Percentiles rank a stretch among this genome's conserved stretches.
Evolutionary conservation across 495 filamentous ascomycete species (phyloP).

Genomic region (Schizothecium vesticola): DNA sequence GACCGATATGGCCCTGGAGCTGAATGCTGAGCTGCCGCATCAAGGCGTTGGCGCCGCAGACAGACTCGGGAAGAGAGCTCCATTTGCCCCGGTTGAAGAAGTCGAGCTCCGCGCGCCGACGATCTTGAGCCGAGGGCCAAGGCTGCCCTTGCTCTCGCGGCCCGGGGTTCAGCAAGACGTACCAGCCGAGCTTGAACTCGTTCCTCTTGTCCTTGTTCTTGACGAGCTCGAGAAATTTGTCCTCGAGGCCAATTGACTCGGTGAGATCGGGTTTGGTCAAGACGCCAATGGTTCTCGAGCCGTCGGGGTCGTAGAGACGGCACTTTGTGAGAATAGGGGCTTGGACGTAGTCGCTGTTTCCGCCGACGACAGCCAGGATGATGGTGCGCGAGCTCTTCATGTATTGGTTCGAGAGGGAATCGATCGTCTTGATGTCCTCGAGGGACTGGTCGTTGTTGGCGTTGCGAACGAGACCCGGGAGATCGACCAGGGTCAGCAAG

Average conservation of each 20-base stretch:
- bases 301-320: conserved; percentile 38
- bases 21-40: conserved; percentile 34
- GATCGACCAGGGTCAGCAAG: conserved; percentile 53
- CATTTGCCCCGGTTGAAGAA: conserved; percentile 42
- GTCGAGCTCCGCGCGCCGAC: conserved; percentile 22
- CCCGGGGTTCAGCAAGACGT: conserved; percentile 52
- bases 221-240: conserved; percentile 48
- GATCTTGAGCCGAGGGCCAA: conserved; percentile 29
- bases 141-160: conserved; percentile 33
- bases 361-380: conserved; percentile 49
- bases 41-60: conserved; percentile 31
- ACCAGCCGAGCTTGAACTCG: conserved; percentile 57
- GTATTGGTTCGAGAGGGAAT: conserved; percentile 43
- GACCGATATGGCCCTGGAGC: conserved; percentile 36
- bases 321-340: conserved; percentile 44
- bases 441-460: conserved; percentile 44
- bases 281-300: conserved; percentile 45
- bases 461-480: conserved; percentile 49
- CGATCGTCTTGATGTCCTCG: conserved; percentile 42
- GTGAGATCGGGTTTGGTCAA: conserved; percentile 50
- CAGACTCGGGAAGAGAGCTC: conserved; percentile 28
- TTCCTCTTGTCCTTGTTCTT: conserved; percentile 51
- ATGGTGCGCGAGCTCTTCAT: conserved; percentile 48
- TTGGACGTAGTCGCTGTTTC: conserved; percentile 47
- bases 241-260: conserved; percentile 40